Conservation (phyloP, 495 filamentous ascomycete species). For the Pyrenula aspistea region DNA sequence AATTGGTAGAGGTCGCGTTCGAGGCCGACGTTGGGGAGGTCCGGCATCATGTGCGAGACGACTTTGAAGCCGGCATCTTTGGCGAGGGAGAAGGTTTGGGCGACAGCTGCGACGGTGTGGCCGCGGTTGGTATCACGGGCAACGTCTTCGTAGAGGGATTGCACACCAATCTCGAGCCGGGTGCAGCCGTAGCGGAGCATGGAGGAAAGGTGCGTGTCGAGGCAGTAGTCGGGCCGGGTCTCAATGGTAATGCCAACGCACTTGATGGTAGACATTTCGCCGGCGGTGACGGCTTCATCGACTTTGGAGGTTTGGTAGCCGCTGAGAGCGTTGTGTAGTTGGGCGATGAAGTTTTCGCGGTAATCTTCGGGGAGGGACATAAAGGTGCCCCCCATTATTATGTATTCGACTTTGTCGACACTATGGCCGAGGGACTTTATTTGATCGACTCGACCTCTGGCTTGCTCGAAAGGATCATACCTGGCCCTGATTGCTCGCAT, state of each 20-base stretch:
- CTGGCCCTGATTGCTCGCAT: conserved; percentile 97
- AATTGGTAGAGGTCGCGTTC: conserved; percentile 96
- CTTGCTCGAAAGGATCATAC: conserved; percentile 97
- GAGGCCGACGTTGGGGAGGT: conserved; percentile 95
- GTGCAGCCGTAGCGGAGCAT: conserved; percentile 98
- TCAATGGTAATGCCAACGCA: conserved; percentile 99
- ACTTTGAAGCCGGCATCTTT: conserved; percentile 99
- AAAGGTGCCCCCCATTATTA: conserved; percentile 99
- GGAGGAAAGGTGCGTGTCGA: conserved; percentile 78
- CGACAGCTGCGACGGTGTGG: conserved; percentile 88
- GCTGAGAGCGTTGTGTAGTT: conserved; percentile 89
- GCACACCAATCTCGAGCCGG: conserved; percentile 85
- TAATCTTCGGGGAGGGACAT: conserved; percentile 90
- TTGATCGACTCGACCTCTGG: conserved; percentile 88
- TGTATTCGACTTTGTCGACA: conserved; percentile 98
- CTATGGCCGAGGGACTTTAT: conserved; percentile 89
- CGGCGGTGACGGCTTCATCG: conserved; percentile 85
- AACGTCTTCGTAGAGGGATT: conserved; percentile 97
- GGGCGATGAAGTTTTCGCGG: conserved; percentile 82
- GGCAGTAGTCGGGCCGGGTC: conserved; percentile 90
- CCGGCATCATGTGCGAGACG: conserved; percentile 99
- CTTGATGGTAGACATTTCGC: conserved; percentile 88
- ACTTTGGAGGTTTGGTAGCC: conserved; percentile 86
- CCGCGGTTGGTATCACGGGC: conserved; percentile 94
- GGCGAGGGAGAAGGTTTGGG: conserved; percentile 84